phyloP scores from a whole-genome alignment of 2,329 filamentous ascomycete species.

The Hysterium pulicare region DNA sequence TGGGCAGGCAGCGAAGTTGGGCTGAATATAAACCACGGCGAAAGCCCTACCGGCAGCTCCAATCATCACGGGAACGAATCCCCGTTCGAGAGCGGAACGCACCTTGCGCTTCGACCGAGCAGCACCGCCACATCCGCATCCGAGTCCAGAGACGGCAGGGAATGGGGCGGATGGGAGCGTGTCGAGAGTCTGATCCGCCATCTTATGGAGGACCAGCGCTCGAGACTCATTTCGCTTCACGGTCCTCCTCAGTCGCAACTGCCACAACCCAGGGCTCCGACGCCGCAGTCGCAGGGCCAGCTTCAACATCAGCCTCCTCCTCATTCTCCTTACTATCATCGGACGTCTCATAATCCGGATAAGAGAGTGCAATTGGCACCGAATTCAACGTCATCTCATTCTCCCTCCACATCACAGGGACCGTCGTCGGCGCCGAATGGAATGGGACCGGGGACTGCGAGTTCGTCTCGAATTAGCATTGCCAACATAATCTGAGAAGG shows the following conservation, averaged over 20 bases:
- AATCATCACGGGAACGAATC: neutral
- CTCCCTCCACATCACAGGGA: slow-evolving; percentile 16
- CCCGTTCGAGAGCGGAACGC: slow-evolving; percentile 27
- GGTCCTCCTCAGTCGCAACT: neutral
- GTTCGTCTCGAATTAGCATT: slow-evolving; percentile 44
- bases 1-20: slow-evolving; percentile 59
- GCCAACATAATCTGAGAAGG: slow-evolving; percentile 45
- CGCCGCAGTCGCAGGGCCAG: slow-evolving; percentile 13
- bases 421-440: slow-evolving; percentile 24
- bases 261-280: slow-evolving; percentile 14
- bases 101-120: slow-evolving; percentile 48
- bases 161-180: slow-evolving; percentile 79
- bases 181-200: slow-evolving; percentile 63
- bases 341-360: slow-evolving; percentile 34
- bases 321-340: slow-evolving; percentile 25
- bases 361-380: slow-evolving; percentile 36
- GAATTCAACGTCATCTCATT: slow-evolving; percentile 14
- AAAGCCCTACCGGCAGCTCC: neutral
- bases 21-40: slow-evolving; percentile 10
- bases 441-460: slow-evolving; percentile 41
- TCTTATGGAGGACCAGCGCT: slow-evolving; percentile 49
- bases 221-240: slow-evolving; percentile 19
- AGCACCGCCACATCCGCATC: slow-evolving; percentile 49
- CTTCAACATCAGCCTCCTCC: neutral
- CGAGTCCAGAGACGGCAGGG: slow-evolving; percentile 58